phyloP scores from a whole-genome alignment of 768 basidiomycete species.

The Lyophyllum atratum region DNA sequence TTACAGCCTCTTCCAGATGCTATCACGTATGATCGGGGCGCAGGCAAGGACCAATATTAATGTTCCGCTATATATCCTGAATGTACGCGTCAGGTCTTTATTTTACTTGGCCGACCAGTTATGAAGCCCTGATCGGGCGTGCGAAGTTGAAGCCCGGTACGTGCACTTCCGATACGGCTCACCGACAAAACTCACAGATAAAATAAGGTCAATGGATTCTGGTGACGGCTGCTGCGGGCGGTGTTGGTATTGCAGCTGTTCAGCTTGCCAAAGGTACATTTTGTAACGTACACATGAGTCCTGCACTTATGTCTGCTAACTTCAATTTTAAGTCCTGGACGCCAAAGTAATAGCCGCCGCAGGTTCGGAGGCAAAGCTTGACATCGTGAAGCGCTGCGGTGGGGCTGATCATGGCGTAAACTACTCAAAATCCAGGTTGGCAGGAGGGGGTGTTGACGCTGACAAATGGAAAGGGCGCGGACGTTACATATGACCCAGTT shows the following conservation, averaged over 20 bases:
- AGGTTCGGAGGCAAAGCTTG: conserved; percentile 75
- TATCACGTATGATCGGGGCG: conserved; percentile 84
- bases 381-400: conserved; percentile 71
- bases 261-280: conserved; percentile 86
- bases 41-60: conserved; percentile 46
- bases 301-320: not conserved
- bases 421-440: conserved; percentile 80
- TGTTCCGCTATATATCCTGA: not conserved
- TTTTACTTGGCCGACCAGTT: conserved; percentile 93
- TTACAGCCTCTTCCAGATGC: conserved; percentile 72
- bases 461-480: conserved; percentile 83
- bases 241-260: conserved; percentile 89
- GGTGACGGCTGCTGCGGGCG: conserved; percentile 94
- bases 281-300: not conserved
- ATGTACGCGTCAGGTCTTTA: conserved; percentile 54
- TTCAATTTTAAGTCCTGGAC: conserved; percentile 63
- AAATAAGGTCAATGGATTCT: conserved; percentile 85
- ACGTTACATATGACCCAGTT: conserved; percentile 87
- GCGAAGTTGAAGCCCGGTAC: conserved; percentile 77
- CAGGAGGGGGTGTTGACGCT: conserved; percentile 86
- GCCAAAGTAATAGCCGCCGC: conserved; percentile 96
- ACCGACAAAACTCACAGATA: not conserved
- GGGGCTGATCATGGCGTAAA: conserved; percentile 85
- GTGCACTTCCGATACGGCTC: conserved; percentile 13
- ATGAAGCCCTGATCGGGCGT: conserved; percentile 86